Evolutionary conservation across 2,329 filamentous ascomycete genomes (phyloP).

Genomic region (Alternaria alternata): DNA sequence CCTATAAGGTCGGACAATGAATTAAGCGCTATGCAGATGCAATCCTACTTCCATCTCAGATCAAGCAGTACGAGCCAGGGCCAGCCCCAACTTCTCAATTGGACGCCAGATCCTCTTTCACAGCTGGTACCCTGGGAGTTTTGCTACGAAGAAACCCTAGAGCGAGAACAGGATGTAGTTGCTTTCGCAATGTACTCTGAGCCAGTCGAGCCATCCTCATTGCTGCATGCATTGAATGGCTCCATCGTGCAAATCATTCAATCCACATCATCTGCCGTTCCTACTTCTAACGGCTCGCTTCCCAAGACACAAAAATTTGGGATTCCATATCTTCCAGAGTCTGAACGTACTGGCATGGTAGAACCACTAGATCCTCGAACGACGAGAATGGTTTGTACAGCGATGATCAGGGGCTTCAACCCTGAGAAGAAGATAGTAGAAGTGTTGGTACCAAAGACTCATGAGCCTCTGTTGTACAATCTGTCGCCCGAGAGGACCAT

Average conservation of each 20-base stretch:
- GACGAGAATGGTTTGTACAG: slow-evolving; percentile 69
- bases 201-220: slow-evolving; percentile 64
- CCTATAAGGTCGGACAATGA: slow-evolving; percentile 69
- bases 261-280: slow-evolving; percentile 59
- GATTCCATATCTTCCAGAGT: slow-evolving; percentile 68
- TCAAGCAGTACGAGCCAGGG: slow-evolving; percentile 14
- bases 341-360: slow-evolving; percentile 55
- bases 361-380: slow-evolving; percentile 65
- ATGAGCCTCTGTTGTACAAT: slow-evolving; percentile 30
- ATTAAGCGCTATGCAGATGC: slow-evolving; percentile 76
- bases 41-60: slow-evolving; percentile 75
- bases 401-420: slow-evolving; percentile 76
- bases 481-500: slow-evolving; percentile 41
- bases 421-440: slow-evolving; percentile 63
- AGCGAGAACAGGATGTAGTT: slow-evolving; percentile 60
- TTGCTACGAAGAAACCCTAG: slow-evolving; percentile 61
- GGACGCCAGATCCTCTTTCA: slow-evolving; percentile 65
- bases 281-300: slow-evolving; percentile 36
- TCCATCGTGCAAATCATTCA: slow-evolving; percentile 72
- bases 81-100: slow-evolving; percentile 48
- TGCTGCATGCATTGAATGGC: slow-evolving; percentile 74
- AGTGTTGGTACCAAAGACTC: slow-evolving; percentile 68
- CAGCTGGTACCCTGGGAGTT: slow-evolving; percentile 68
- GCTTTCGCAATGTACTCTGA: slow-evolving; percentile 74
- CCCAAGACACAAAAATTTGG: slow-evolving; percentile 59